Evolutionary conservation across 129 eudicot genomes (phyloP), one percentile per base, ranked within the genome.

Genomic region (Scalesia atractyloides): DNA sequence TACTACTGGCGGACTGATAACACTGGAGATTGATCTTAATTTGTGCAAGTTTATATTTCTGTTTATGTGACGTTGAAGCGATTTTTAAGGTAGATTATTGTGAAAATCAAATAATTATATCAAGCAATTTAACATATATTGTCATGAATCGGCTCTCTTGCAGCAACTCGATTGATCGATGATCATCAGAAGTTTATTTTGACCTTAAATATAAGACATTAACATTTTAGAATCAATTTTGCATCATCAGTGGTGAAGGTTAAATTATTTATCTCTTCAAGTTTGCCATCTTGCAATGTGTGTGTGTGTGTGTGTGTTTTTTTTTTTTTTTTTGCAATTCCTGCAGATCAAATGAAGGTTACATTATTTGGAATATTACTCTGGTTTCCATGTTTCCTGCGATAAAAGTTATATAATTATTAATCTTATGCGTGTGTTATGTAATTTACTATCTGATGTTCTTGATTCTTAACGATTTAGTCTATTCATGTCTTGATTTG

Each of bases 341-440:
- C 22, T 61, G 61, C 19, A n/a, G 36, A 46, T 73, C 77, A 59
- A 22, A 44, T 61, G 62, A 30, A 62, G 70, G 62, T 48, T 73
- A 17, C 24, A 36, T 62, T 61, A 61, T 61, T 61, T 73, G 62
- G 19, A 69, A 51, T 11, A 1, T 22, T 58, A 58, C 37, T 26
- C 1, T n/a, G 41, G 57, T n/a, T 10, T 46, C 41, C 39, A 22
- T 48, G n/a, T 66, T 44, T 51, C 37, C 16, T 60, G 20, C 22
- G 7, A 50, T 15, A 50, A 13, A 13, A 69, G 36, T 39, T 22
- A 39, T 69, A 18, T 16, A 6, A 65, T 39, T 22, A 39, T 65
- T 65, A 50, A 64, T 39, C 17, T 64, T 8, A 5, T 64, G 18
- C n/a, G 69, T 64, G 56, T 5, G 51, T 19, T 64, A 11, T 30